phyloP scores from a whole-genome alignment of 73 alveolate species.

The Paramecium pentaurelia region DNA sequence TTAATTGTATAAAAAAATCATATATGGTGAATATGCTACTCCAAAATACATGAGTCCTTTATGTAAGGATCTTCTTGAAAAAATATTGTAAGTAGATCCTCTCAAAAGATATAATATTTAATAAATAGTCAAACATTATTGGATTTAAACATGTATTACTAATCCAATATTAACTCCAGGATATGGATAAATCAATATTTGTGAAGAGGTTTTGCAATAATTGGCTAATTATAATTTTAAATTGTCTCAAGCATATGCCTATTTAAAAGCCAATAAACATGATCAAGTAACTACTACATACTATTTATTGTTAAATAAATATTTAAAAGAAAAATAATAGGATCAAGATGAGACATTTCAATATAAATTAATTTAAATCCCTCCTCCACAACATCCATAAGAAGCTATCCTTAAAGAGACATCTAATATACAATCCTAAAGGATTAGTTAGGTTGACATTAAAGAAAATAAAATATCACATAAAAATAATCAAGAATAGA shows the following conservation, averaged over 20 bases:
- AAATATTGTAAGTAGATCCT: conserved; percentile 89
- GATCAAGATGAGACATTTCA: conserved; percentile 64
- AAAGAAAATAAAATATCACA: background rate
- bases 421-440: background rate
- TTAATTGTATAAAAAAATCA: conserved; percentile 61
- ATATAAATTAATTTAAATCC: conserved; percentile 13
- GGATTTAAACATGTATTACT: conserved; percentile 63
- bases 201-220: background rate
- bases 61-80: conserved; percentile 75
- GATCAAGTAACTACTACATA: conserved; percentile 84
- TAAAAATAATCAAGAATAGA: background rate
- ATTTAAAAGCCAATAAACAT: conserved; percentile 78
- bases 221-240: conserved; percentile 67
- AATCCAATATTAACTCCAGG: conserved; percentile 46
- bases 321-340: conserved; percentile 45
- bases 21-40: conserved; percentile 61
- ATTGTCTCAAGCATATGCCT: conserved; percentile 65
- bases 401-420: background rate
- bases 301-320: conserved; percentile 83
- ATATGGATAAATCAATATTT: background rate
- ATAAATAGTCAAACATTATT: conserved; percentile 88
- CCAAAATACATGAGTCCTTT: conserved; percentile 62
- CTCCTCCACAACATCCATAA: background rate
- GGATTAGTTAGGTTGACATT: background rate
- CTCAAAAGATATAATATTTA: conserved; percentile 77